A percentile compares a stretch with the other conserved stretches of the same genome.
Conservation (phyloP, 495 filamentous ascomycete species). For the Rostrohypoxylon terebratum region DNA sequence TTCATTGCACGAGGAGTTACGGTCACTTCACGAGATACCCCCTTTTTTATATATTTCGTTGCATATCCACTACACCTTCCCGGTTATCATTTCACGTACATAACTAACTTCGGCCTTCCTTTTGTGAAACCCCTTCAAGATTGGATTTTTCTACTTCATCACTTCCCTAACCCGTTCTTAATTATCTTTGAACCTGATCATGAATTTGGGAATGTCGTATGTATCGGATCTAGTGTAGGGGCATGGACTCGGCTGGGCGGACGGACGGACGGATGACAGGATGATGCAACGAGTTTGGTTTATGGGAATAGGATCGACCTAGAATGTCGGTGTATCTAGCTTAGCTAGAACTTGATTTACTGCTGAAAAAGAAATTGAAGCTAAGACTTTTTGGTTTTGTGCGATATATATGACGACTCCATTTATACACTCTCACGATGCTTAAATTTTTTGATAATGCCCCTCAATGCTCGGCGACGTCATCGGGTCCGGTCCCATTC, state of each 20-base stretch:
- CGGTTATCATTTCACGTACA: slow-evolving; percentile 1
- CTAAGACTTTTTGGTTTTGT: neutral
- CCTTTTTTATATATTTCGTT: slow-evolving; percentile 20
- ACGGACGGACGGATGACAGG: slow-evolving; percentile 5
- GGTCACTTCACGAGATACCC: slow-evolving; percentile 53
- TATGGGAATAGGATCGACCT: slow-evolving; percentile 14
- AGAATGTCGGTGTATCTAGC: slow-evolving; percentile 25
- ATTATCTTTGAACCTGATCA: slow-evolving; percentile 12
- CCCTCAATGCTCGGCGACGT: slow-evolving; percentile 32
- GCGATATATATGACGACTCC: neutral
- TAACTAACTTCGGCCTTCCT: slow-evolving; percentile 13
- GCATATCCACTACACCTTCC: slow-evolving; percentile 19
- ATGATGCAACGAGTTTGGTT: slow-evolving; percentile 11
- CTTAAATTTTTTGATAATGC: neutral
- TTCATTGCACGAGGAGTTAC: slow-evolving; percentile 36
- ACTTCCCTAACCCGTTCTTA: slow-evolving; percentile 5
- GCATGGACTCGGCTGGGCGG: slow-evolving; percentile 13
- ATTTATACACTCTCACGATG: neutral
- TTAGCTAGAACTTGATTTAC: slow-evolving; percentile 21
- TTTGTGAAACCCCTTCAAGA: neutral
- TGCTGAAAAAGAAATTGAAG: slow-evolving; percentile 3
- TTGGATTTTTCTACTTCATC: slow-evolving; percentile 16
- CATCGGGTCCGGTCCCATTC: slow-evolving; percentile 59
- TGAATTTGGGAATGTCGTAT: slow-evolving; percentile 33
- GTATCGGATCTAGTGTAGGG: slow-evolving; percentile 38